A percentile compares a stretch with the other conserved stretches of the same genome.
Evolutionary conservation across 2,329 filamentous ascomycete species (phyloP).

Genomic region (Fusarium goolgardi): DNA sequence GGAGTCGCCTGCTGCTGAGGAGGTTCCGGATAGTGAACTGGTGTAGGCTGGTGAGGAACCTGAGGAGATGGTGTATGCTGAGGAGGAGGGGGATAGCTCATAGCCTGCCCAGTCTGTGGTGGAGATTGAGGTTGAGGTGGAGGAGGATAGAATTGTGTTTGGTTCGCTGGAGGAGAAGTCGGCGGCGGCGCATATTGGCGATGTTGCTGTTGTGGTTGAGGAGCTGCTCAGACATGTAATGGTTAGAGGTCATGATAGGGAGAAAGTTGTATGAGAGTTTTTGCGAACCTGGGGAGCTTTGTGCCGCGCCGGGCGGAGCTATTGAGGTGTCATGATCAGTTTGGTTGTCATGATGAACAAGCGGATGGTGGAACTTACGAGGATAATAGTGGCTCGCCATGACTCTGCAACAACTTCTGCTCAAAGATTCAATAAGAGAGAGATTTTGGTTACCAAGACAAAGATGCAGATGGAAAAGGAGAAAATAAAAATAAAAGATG

Average conservation of each 20-base stretch:
- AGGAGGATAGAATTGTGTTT: constrained; percentile 59
- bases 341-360: constrained; percentile 30
- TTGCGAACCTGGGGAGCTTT: constrained; percentile 47
- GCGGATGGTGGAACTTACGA: constrained; percentile 52
- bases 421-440: not conserved
- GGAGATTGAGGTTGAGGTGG: constrained; percentile 47
- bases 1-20: constrained; percentile 44
- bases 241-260: constrained; percentile 20
- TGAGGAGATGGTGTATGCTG: constrained; percentile 45
- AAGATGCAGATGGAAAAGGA: constrained; percentile 10
- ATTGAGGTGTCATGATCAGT: constrained; percentile 41
- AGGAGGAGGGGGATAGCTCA: constrained; percentile 43
- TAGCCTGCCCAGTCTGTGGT: constrained; percentile 47
- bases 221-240: constrained; percentile 31
- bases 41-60: constrained; percentile 35
- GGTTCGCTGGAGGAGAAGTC: constrained; percentile 60
- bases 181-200: constrained; percentile 61
- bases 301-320: constrained; percentile 57
- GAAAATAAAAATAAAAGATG: constrained; percentile 7
- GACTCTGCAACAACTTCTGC: constrained; percentile 10
- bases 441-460: not conserved
- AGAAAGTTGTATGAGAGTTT: not conserved
- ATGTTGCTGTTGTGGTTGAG: constrained; percentile 45
- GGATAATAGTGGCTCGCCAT: constrained; percentile 62
- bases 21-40: constrained; percentile 38